phyloP scores from a whole-genome alignment of 129 eudicot species.

The Flaveria bidentis region DNA sequence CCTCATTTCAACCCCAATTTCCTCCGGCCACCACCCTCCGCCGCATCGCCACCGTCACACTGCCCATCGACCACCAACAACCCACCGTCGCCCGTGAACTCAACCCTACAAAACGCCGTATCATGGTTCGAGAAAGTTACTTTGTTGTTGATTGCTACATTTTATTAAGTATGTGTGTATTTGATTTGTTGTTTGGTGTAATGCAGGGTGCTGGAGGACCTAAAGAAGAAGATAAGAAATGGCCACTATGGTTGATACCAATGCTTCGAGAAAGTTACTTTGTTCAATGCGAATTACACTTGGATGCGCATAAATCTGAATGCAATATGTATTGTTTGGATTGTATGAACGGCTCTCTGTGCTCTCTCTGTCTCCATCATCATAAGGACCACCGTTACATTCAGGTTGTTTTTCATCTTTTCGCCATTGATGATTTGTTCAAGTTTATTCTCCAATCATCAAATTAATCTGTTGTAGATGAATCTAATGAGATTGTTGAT shows the following conservation, averaged over 20 bases:
- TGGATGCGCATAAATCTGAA: slow-evolving; percentile 88
- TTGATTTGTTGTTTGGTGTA: slow-evolving; percentile 11
- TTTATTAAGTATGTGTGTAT: not conserved
- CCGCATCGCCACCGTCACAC: slow-evolving; percentile 30
- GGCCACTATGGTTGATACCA: slow-evolving; percentile 93
- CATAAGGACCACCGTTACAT: slow-evolving; percentile 80
- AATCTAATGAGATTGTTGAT: not conserved
- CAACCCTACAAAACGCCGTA: slow-evolving; percentile 68
- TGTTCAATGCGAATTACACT: slow-evolving; percentile 71
- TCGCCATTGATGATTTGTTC: not conserved
- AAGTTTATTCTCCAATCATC: not conserved
- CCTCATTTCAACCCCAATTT: slow-evolving; percentile 20
- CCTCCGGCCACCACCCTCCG: not conserved
- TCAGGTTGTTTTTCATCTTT: slow-evolving; percentile 64
- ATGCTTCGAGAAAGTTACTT: slow-evolving; percentile 68
- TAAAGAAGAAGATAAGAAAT: slow-evolving; percentile 68
- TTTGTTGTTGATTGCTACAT: not conserved
- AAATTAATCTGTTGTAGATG: not conserved
- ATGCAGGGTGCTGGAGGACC: slow-evolving; percentile 72
- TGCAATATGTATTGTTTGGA: slow-evolving; percentile 94
- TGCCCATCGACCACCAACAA: slow-evolving; percentile 80
- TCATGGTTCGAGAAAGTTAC: slow-evolving; percentile 62
- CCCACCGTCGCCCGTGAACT: slow-evolving; percentile 48
- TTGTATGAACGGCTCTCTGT: slow-evolving; percentile 73
- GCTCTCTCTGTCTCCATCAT: slow-evolving; percentile 71